These are phyloP conservation scores for Populus hybrid DNA, from an alignment of 441 rosid species.

Conservation along the genomic window DNA sequence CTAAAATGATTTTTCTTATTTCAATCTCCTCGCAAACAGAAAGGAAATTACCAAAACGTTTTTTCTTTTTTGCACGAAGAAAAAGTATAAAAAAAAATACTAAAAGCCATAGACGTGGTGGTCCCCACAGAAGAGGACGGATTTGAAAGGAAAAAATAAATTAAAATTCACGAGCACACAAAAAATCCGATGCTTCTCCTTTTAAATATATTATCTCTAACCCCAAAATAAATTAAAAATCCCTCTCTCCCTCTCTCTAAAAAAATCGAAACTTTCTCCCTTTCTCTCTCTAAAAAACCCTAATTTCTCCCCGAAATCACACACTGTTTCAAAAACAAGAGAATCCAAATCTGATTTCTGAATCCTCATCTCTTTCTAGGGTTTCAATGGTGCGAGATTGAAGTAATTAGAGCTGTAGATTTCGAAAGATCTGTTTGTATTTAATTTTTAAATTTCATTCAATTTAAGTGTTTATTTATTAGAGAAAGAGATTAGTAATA, in stretches of 20 bases:
- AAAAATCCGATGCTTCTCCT: neutral
- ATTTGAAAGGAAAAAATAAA: neutral
- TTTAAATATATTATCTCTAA: neutral
- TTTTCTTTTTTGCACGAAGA: neutral
- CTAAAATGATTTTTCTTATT: neutral
- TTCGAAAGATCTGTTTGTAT: constrained; percentile 33
- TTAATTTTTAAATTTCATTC: constrained; percentile 5
- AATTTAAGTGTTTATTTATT: constrained; percentile 3
- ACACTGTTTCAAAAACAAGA: neutral
- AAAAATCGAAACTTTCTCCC: neutral
- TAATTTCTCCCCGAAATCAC: constrained; percentile 1
- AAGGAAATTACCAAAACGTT: neutral
- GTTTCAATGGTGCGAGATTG: constrained; percentile 40
- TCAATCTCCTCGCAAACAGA: neutral
- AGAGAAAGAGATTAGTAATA: constrained; percentile 8
- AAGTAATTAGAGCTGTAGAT: constrained; percentile 19
- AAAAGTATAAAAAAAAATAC: neutral
- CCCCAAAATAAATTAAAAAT: neutral
- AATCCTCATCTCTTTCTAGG: constrained; percentile 15
- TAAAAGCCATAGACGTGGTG: neutral
- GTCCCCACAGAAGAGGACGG: neutral
- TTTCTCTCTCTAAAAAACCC: constrained; percentile 18
- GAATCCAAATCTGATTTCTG: constrained; percentile 11
- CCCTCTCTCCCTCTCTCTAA: neutral
- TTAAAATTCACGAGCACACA: neutral